Percentiles rank a stretch among this genome's conserved stretches.
These are phyloP conservation scores for Candida frijolesensis DNA, from an alignment of 1,139 yeast genomes.

Conservation along the genomic window DNA sequence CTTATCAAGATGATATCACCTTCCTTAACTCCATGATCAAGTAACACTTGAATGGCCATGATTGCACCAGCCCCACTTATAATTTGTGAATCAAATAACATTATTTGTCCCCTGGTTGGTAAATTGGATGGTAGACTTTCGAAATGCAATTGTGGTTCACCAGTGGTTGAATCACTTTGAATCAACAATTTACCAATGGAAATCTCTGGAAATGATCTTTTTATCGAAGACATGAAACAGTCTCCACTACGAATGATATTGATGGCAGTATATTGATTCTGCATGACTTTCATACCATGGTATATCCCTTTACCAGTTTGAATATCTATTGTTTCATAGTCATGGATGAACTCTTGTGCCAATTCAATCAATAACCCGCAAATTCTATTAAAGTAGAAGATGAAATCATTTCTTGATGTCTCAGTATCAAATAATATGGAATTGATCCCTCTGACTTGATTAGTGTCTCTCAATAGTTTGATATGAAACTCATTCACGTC, in stretches of 20 bases:
- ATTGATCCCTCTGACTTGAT: constrained; percentile 73
- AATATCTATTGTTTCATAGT: constrained; percentile 31
- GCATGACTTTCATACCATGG: constrained; percentile 39
- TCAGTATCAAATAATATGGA: constrained; percentile 62
- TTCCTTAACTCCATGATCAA: constrained; percentile 76
- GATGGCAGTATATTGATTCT: constrained; percentile 65
- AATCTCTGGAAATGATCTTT: constrained; percentile 75
- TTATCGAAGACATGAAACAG: constrained; percentile 78
- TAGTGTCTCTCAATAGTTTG: constrained; percentile 53
- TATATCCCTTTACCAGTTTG: constrained; percentile 48
- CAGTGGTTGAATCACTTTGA: constrained; percentile 85
- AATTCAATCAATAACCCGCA: constrained; percentile 67
- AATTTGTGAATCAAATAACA: constrained; percentile 83
- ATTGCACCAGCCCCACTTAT: constrained; percentile 93
- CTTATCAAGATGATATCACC: constrained; percentile 68
- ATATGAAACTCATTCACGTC: constrained; percentile 32
- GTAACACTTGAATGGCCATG: constrained; percentile 87
- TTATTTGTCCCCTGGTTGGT: constrained; percentile 42
- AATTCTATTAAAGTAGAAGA: constrained; percentile 82
- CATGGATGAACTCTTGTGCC: constrained; percentile 56
- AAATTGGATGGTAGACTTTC: constrained; percentile 52
- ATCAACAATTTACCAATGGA: constrained; percentile 81
- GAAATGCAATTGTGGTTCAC: constrained; percentile 90
- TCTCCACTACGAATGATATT: constrained; percentile 90
- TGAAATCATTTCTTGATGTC: constrained; percentile 72